Percentiles rank a stretch among this genome's conserved stretches.
Evolutionary conservation across 306 rosid species (phyloP).

Genomic region (Glycine soja): DNA sequence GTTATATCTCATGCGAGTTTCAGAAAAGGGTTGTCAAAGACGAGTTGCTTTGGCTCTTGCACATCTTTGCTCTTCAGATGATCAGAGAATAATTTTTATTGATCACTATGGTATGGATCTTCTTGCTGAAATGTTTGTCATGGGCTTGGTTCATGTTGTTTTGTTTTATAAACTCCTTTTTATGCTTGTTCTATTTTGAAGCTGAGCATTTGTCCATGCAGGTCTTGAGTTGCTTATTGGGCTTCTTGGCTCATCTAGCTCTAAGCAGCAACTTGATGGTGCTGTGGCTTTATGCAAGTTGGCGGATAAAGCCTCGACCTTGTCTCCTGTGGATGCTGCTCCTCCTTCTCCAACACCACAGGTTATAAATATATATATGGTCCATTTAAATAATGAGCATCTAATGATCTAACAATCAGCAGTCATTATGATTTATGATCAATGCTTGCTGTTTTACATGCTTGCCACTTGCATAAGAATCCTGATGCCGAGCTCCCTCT

Average conservation of each 20-base stretch:
- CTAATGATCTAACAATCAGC: conserved; percentile 4
- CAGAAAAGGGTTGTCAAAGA: conserved; percentile 82
- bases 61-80: conserved; percentile 88
- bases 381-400: conserved; percentile 18
- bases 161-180: conserved; percentile 37
- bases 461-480: conserved; percentile 37
- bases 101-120: conserved; percentile 72
- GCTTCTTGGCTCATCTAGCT: conserved; percentile 74
- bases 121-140: conserved; percentile 33
- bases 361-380: conserved; percentile 46
- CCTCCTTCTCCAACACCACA: conserved; percentile 99
- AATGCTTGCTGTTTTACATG: conserved; percentile 32
- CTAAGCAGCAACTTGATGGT: conserved; percentile 92
- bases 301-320: conserved; percentile 79
- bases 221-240: conserved; percentile 94
- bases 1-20: conserved; percentile 88
- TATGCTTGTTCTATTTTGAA: conserved; percentile 37
- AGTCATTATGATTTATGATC: conserved; percentile 26
- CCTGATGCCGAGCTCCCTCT: conserved; percentile 24
- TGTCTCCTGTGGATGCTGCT: conserved; percentile 92
- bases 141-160: conserved; percentile 32
- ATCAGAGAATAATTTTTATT: conserved; percentile 79
- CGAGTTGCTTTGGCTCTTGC: conserved; percentile 96
- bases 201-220: conserved; percentile 52
- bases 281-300: conserved; percentile 88